Conservation (phyloP, 257 asterid genomes). For the Solanum etuberosum region DNA sequence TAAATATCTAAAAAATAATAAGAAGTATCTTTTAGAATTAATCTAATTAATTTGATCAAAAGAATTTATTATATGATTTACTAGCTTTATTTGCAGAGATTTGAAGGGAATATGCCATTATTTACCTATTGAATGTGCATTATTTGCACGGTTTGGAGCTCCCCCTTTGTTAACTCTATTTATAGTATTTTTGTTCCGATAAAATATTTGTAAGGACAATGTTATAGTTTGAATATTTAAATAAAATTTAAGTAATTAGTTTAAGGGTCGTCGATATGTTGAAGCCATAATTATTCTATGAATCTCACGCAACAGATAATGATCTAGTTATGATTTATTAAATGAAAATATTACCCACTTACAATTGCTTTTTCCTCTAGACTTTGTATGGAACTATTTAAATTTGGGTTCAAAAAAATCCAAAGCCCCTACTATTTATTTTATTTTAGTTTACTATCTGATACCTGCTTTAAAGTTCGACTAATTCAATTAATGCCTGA, state of each 20-base stretch:
- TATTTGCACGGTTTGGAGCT: background rate
- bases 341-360: background rate
- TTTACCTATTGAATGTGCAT: background rate
- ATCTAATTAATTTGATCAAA: too few species aligned
- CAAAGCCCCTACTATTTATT: background rate
- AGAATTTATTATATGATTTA: background rate
- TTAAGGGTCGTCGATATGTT: background rate
- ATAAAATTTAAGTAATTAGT: background rate
- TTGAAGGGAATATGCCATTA: background rate
- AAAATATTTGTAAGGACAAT: background rate
- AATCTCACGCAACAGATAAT: background rate
- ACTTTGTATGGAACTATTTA: background rate
- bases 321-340: background rate
- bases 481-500: too few species aligned
- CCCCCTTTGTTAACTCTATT: background rate
- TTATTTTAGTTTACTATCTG: background rate
- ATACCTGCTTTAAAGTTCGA: background rate
- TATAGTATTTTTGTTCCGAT: background rate
- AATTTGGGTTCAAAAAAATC: background rate
- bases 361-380: background rate
- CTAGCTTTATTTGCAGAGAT: background rate
- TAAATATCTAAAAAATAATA: background rate
- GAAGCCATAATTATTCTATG: background rate
- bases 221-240: background rate
- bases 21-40: background rate